Evolutionary conservation across 2,329 filamentous ascomycete genomes (phyloP), one percentile per base, ranked within the genome.

Genomic region (Stagonosporopsis rhizophila): DNA sequence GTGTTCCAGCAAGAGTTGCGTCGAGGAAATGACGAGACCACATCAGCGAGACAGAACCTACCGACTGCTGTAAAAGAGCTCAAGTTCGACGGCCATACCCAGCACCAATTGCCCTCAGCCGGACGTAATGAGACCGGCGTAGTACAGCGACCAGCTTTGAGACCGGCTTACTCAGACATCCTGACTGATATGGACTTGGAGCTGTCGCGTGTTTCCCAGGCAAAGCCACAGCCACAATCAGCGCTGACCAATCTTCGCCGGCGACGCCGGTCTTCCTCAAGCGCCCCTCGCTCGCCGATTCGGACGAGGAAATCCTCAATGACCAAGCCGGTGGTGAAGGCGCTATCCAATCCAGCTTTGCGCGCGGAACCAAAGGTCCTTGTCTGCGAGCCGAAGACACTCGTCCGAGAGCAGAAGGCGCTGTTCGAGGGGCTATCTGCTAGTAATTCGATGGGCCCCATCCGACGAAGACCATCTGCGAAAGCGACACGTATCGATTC

Each of bases 1-100:
- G 81, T 80, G n/a, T 91, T 92, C 59, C 77, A 79, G 80, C 84
- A 59, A 76, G 80, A 61, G 44, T 46, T 75, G 30, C 60, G 61
- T 32, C 59, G 56, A 14, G 61, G 70, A 7, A 57, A 38, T 28
- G 4, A 27, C 4, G 45, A 48, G 1, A 30, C 59, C 2, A 40
- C 37, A 2, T 25, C 56, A 2, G 20, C 54, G 12, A 37, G 28
- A 15, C 32, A 34, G 12, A 66, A 64, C 17, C 14, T 53, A 12
- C 34, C 39, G 3, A 25, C 39, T 14, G 6, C 51, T 25, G 38
- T 50, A 2, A 66, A 60, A 6, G 65, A 68, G 9, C 64, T 74
- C 49, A 67, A 50, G 8, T 77, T 77, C 39, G 66, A 76, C 27
- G 57, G 60, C 11, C 75, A 78, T 59, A 54, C 72, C 5, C 50